Conservation (phyloP, 2,329 filamentous ascomycete genomes). For the Fusarium neocosmosporiellum region DNA sequence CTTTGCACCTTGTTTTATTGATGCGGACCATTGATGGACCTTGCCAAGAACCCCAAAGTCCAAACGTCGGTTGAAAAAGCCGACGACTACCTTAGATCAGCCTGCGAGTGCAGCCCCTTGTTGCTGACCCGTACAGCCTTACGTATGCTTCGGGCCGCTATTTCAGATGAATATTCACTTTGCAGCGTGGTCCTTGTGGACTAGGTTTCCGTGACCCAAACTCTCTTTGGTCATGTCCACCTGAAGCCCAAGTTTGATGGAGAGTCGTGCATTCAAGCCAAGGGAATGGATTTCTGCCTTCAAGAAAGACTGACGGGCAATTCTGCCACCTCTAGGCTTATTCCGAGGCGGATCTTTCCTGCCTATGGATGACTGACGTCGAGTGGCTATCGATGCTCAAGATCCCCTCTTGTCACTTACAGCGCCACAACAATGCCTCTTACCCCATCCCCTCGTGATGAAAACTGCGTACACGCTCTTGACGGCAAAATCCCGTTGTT, state of each 20-base stretch:
- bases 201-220: not conserved
- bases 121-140: not conserved
- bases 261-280: not conserved
- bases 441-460: not conserved
- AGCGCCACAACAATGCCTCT: not conserved
- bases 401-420: constrained; percentile 15
- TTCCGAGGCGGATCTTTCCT: constrained; percentile 18
- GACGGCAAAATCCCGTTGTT: not conserved
- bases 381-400: constrained; percentile 3
- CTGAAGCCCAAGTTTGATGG: not conserved
- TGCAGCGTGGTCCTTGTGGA: not conserved
- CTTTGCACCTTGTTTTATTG: not conserved
- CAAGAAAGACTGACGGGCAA: not conserved
- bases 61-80: constrained; percentile 10
- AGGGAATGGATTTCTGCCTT: not conserved
- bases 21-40: not conserved
- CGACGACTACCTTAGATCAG: constrained; percentile 4
- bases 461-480: not conserved
- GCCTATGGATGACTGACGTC: constrained; percentile 6
- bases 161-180: not conserved
- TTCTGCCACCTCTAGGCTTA: constrained; percentile 2
- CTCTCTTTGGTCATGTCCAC: constrained; percentile 1
- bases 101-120: constrained; percentile 13
- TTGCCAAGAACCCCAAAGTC: constrained; percentile 15
- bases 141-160: constrained; percentile 7